Evolutionary conservation across 2,329 filamentous ascomycete genomes (phyloP), one percentile per base, ranked within the genome.

Genomic region (Claviceps sp.): DNA sequence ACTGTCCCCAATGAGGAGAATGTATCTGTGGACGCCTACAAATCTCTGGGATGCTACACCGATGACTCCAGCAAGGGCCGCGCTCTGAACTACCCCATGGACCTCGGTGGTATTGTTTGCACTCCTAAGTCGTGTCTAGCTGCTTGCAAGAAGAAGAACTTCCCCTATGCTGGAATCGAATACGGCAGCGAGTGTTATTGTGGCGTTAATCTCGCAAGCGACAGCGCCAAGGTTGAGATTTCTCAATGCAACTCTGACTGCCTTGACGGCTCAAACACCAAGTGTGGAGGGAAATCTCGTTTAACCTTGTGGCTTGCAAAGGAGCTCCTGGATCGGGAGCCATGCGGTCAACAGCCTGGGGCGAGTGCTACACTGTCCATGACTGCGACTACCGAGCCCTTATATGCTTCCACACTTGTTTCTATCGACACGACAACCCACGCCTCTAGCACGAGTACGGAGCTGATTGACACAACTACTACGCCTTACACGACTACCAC

Each of bases 31-130:
- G 68, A 70, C 50, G 70, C 73, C 46, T 86, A 81, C 71, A 68
- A 70, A 44, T 74, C 79, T 56, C 62, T 76, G n/a, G 83, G 83
- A 52, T 87, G 83, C 67, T 84, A 76, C 59, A 70, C 67, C 30
- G 76, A 78, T 55, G 60, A 67, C 52, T 67, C 66, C 20, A 55
- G 55, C 47, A 56, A 66, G 50, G 70, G 72, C 42, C 70, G 70
- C 48, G 70, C 76, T 26, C 66, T 79, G 47, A 67, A 67, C 26
- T 76, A 71, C 61, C 64, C 63, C 20, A 66, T 72, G 60, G 57
- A 64, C 42, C 54, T 75, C 16, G 61, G 68, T 34, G 53, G 59
- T 14, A 55, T 58, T 18, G 61, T 56, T 37, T 62, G 76, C 62
- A 75, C 72, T 44, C 71, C 68, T 3, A 63, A 69, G 53, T 57